Percentiles rank a stretch among this genome's conserved stretches.
phyloP scores from a whole-genome alignment of 768 basidiomycete genomes.

The Naematelia aurantialba region DNA sequence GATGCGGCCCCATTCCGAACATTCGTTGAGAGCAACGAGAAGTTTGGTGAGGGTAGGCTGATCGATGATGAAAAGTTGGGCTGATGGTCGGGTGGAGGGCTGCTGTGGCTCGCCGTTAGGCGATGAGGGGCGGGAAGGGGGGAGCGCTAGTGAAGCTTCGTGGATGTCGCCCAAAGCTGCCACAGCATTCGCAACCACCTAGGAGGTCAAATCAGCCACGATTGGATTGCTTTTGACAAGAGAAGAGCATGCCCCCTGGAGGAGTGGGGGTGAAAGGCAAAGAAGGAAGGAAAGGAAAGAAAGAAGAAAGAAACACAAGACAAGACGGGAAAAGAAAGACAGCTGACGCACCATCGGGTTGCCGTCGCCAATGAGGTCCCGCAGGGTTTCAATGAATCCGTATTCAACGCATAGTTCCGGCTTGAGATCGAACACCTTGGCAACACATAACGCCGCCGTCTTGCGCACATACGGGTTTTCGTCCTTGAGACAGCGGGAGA shows the following conservation, averaged over 20 bases:
- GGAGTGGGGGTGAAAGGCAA: neutral
- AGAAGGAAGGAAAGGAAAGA: neutral
- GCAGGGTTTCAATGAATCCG: constrained; percentile 80
- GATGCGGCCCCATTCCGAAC: constrained; percentile 98
- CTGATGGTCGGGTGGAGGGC: constrained; percentile 39
- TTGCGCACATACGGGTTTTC: constrained; percentile 98
- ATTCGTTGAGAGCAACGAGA: constrained; percentile 91
- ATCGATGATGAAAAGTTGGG: constrained; percentile 78
- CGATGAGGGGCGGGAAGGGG: constrained; percentile 22
- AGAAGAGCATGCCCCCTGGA: constrained; percentile 3
- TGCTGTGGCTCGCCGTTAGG: constrained; percentile 26
- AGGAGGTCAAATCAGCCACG: neutral
- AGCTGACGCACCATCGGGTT: constrained; percentile 79
- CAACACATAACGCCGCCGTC: constrained; percentile 93
- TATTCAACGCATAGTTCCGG: constrained; percentile 92
- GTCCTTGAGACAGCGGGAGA: constrained; percentile 85
- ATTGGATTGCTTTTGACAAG: neutral
- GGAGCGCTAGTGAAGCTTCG: constrained; percentile 53
- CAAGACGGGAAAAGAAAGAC: no score
- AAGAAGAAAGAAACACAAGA: neutral
- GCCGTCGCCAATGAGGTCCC: constrained; percentile 89
- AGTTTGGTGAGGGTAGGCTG: constrained; percentile 77
- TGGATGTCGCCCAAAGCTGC: constrained; percentile 92
- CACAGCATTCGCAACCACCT: constrained; percentile 98
- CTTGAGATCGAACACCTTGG: constrained; percentile 95